Base-by-base conservation (phyloP, 495 filamentous ascomycete genomes). In the Neurospora tetraspora region DNA sequence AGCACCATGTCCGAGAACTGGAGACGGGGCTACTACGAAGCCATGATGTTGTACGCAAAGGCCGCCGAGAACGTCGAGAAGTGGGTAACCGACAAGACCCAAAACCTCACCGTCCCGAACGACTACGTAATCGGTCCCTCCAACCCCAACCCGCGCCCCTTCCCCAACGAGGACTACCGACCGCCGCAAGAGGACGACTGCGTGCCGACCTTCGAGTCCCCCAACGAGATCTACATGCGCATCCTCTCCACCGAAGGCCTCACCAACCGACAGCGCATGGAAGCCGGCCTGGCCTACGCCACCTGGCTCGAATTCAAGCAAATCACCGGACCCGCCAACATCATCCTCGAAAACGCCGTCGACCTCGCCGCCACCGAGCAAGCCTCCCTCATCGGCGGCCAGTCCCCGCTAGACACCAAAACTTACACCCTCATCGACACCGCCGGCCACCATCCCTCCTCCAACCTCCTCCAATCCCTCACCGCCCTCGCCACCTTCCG, bases 281-380 rank as follows among this genome's bases (percentile, higher is more conserved):
- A 93, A 59, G 93, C 94, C 31, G 91, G 91, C 11, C 81, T 97
- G 20, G 91, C 90, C 0, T 94, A 94, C 79, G 94, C 89, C 7
- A 91, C 91, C 72, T 97, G 90, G 89, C 85, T 97, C 6, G 90
- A 92, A 69, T 96, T 88, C 81, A 94, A 94, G 81, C 85, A 87
- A 4, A 78, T 90, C 11, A 68, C 71, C 16, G 78, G 75, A 16
- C 78, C 80, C 1, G 79, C 78, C 11, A 72, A 73, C 72, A 77
- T 78, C 45, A 39, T 79, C 61, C 76, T 72, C 69, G 75, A 81
- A 59, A 74, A 77, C 31, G 78, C 79, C 3, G 72, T 80, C 5
- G 43, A 74, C 84, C 65, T 79, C 59, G 70, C 78, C 74, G 34
- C 76, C 79, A 36, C 81, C 73, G 68, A 82, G 37, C 72, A 69